Evolutionary conservation across 345 rosid genomes (phyloP), one percentile per base, ranked within the genome.

Genomic region (Erodium maritimum): DNA sequence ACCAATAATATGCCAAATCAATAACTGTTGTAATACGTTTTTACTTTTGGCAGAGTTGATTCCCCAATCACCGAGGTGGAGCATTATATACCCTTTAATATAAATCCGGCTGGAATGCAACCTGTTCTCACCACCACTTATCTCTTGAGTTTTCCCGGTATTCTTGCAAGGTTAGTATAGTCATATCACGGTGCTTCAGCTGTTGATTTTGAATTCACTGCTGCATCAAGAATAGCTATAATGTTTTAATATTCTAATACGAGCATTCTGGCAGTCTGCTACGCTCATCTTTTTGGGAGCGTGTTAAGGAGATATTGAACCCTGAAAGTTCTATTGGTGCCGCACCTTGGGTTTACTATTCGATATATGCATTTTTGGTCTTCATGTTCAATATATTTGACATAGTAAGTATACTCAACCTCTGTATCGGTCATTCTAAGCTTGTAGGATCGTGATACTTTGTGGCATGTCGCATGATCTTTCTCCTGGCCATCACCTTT

Each of bases 51-150:
- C 95, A 91, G 98, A 71, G 90, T 81, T 56, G 93, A 77, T 63
- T 88, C 96, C 55, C 96, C 88, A 19, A 69, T 91, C 46, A 88
- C 95, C 1, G 98, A 88, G 71, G 96, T 91, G 66, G 95, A 91
- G 71, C 98, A 95, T 17, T 86, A 91, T 67, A 86, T 91, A 55
- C 96, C 96, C 51, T 91, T 91, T 56, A 91, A 88, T 55, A 91
- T 91, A 55, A 91, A 91, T 71, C 98, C 96, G 65, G 79, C 96
- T 12, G 98, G 97, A 74, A 91, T 88, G 98, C 98, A 88, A 71
- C 96, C 96, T 66, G 80, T 91, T 69, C 95, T 91, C 61, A 86
- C 96, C 48, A 81, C 95, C 42, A 75, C 96, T 20, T 91, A 88
- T 73, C 85, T 91, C 64, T 74, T 91, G 65, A 91, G 90, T 63